phyloP scores from a whole-genome alignment of 176 grass and related monocot genomes.

The Canna indica region DNA sequence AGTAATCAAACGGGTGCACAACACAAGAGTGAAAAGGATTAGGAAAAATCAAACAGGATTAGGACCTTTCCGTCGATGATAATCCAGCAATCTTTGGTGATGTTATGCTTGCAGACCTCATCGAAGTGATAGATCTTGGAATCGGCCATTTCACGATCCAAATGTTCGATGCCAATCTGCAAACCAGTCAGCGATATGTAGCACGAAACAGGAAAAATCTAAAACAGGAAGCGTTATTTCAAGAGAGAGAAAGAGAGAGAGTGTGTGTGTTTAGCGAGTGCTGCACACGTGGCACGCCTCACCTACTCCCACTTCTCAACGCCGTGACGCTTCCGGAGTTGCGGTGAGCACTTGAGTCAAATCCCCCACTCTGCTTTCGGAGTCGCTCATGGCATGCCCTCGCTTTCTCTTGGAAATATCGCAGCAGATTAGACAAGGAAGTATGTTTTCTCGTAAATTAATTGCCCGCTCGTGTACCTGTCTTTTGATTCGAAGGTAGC shows the following conservation, averaged over 20 bases:
- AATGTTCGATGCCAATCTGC: neutral
- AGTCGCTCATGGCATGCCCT: too few relatives aligned
- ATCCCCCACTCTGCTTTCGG: too few relatives aligned
- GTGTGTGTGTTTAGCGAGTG: too few relatives aligned
- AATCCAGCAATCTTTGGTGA: conserved; percentile 12
- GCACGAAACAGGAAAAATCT: neutral
- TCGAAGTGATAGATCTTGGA: conserved; percentile 9
- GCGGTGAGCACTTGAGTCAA: too few relatives aligned
- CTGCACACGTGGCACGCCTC: neutral
- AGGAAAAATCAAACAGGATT: neutral
- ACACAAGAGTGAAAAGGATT: neutral
- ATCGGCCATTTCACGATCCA: neutral
- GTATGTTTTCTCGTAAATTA: too few relatives aligned
- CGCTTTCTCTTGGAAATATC: too few relatives aligned
- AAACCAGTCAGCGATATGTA: neutral
- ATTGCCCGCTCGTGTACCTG: too few relatives aligned
- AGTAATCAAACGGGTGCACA: neutral
- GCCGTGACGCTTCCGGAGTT: too few relatives aligned
- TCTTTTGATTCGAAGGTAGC: too few relatives aligned
- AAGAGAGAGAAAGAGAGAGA: too few relatives aligned
- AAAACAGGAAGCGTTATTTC: too few relatives aligned
- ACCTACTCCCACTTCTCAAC: neutral
- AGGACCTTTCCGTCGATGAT: conserved; percentile 11
- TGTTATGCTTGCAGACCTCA: conserved; percentile 12
- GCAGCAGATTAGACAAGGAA: too few relatives aligned